A percentile compares a stretch with the other conserved stretches of the same genome.
phyloP scores from a whole-genome alignment of 148 eudicot species.

The Talinum fruticosum region DNA sequence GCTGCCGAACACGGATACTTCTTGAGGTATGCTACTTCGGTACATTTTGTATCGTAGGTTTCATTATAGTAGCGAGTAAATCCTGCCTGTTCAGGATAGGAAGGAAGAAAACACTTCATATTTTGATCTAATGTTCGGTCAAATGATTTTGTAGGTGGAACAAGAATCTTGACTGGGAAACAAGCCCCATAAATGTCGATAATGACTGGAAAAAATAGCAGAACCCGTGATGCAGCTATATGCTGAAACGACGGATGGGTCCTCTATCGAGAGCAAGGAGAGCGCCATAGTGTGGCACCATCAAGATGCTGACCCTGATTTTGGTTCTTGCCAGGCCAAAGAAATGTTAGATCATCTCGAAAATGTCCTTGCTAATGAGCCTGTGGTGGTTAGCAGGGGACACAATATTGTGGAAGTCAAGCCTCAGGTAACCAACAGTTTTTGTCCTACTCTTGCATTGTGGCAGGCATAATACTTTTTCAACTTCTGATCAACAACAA shows the following conservation, averaged over 20 bases:
- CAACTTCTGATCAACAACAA: not conserved
- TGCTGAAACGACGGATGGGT: constrained; percentile 71
- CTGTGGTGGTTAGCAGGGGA: constrained; percentile 63
- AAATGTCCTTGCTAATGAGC: constrained; percentile 68
- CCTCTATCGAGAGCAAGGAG: constrained; percentile 56
- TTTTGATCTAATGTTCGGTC: not conserved
- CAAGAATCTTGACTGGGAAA: constrained; percentile 52
- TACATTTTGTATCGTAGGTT: not conserved
- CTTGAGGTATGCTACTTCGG: constrained; percentile 40
- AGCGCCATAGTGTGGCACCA: constrained; percentile 83
- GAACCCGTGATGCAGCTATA: constrained; percentile 63
- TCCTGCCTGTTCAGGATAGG: too few relatives aligned
- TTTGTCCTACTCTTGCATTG: not conserved
- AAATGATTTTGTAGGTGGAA: constrained; percentile 49
- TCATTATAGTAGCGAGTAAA: not conserved
- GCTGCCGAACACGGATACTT: constrained; percentile 91
- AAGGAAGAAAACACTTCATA: too few relatives aligned
- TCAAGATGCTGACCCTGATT: constrained; percentile 58
- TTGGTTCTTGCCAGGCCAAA: constrained; percentile 69
- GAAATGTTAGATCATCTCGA: constrained; percentile 68
- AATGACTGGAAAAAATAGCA: constrained; percentile 60
- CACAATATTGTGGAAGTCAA: constrained; percentile 75
- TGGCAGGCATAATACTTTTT: not conserved
- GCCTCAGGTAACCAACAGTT: constrained; percentile 45
- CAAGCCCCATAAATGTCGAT: constrained; percentile 29